Base-by-base conservation (phyloP, 192 early-diverging fungal genomes). In the Mycoemilia scoparia region DNA sequence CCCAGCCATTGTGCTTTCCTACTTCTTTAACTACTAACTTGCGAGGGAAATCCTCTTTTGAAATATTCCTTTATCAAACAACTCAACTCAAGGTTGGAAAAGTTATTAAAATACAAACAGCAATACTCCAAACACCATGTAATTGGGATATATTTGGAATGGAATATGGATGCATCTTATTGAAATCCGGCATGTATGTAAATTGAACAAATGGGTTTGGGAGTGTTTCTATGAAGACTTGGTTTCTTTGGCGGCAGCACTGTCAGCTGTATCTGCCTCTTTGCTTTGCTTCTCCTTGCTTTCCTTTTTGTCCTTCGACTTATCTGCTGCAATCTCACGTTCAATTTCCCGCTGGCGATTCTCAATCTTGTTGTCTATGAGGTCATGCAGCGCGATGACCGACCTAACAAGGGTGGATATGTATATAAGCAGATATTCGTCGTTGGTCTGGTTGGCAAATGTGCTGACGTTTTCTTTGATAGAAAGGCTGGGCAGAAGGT, bases 341-440 rank as follows among this genome's bases (percentile, higher is more conserved):
- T 9, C 12, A 28, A 9, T 38, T 25, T 38, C 23, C 36, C 12
- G 12, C 27, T 60, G 52, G 31, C 56, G 51, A 45, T 90, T 87
- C 60, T 84, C 78, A 28, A 92, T 77, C 70, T 98, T 98, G 66
- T 98, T 98, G 49, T 88, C 80, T 48, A 98, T 96, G 21, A 98
- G 54, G 43, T 89, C 87, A 46, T 98, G 95, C 36, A 98, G 63
- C 0, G 91, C 95, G 70, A 98, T 87, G 18, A 95, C 79, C 3
- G 95, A 73, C 12, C 95, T 74, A 37, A 95, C 84, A 57, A 96
- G 60, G 29, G 77, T 73, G 7, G 79, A 81, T 24, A 98, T 57
- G 52, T 98, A 98, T 33, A 96, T 87, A 21, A 96, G 73, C 27
- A 96, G 66, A 14, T 91, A 64, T 54, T 96, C 82, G 54, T 98